Conservation (phyloP, 23 red algal genomes). For the Gracilaria vermiculophylla region DNA sequence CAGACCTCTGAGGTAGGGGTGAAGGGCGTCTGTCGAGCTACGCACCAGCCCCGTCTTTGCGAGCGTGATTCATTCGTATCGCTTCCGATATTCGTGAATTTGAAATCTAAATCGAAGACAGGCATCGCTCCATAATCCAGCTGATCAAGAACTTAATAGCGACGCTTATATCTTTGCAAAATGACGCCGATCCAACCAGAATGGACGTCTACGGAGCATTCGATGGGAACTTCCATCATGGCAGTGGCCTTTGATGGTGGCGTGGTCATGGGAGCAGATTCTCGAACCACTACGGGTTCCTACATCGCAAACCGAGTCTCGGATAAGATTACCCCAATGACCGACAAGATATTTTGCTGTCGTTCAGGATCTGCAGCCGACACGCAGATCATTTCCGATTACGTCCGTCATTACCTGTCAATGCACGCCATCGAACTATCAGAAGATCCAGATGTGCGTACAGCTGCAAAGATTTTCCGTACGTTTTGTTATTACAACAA, state of each 20-base stretch:
- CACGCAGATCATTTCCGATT: slow-evolving; percentile 95
- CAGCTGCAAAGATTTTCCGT: slow-evolving; percentile 81
- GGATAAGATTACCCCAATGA: slow-evolving; percentile 95
- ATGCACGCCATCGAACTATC: slow-evolving; percentile 89
- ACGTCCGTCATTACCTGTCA: slow-evolving; percentile 90
- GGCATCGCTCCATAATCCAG: not conserved
- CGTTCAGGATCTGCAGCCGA: slow-evolving; percentile 99
- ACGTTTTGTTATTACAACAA: slow-evolving; percentile 96
- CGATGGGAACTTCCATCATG: slow-evolving; percentile 96
- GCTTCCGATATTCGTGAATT: no score
- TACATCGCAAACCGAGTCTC: slow-evolving; percentile 99
- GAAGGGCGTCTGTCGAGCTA: no score
- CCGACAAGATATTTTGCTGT: slow-evolving; percentile 91
- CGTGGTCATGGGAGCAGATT: slow-evolving; percentile 97
- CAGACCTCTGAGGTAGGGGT: no score
- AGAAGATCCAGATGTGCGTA: slow-evolving; percentile 66
- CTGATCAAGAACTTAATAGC: not conserved
- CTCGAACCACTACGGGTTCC: slow-evolving; percentile 89
- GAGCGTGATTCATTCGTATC: no score
- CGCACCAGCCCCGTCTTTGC: no score
- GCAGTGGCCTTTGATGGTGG: slow-evolving; percentile 95
- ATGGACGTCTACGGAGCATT: slow-evolving; percentile 71
- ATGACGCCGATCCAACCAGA: slow-evolving; percentile 39
- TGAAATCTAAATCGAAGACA: not conserved
- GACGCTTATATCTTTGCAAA: not conserved